Percentiles rank a stretch among this genome's conserved stretches.
Evolutionary conservation across 2,329 filamentous ascomycete species (phyloP).

Genomic region (Pestalotiopsis sp.): DNA sequence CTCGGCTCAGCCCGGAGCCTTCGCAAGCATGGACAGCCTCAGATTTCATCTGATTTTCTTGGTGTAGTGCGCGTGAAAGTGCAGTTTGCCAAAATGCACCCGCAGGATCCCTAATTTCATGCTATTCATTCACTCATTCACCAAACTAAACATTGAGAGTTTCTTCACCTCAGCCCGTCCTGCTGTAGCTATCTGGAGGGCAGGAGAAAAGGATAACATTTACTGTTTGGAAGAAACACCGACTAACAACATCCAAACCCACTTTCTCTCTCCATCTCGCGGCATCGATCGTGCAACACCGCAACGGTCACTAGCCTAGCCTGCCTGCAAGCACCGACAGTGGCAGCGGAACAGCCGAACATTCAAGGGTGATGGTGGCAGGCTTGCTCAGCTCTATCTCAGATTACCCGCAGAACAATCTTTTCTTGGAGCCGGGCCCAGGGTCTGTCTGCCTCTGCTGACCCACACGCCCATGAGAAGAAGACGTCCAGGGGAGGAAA

Average conservation of each 20-base stretch:
- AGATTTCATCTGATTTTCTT: conserved; percentile 6
- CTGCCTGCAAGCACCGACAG: not conserved
- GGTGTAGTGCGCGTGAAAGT: not conserved
- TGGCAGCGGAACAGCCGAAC: not conserved
- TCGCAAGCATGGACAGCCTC: conserved; percentile 9
- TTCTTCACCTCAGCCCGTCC: not conserved
- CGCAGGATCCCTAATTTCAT: not conserved
- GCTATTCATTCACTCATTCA: not conserved
- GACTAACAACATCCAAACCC: not conserved
- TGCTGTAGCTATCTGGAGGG: not conserved
- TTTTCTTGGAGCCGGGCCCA: not conserved
- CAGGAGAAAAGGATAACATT: not conserved
- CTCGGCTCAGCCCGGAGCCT: not conserved
- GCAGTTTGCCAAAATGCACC: not conserved
- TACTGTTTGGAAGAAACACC: not conserved
- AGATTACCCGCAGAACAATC: not conserved
- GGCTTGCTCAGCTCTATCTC: not conserved
- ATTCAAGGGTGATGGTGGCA: not conserved
- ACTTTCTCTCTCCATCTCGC: conserved; percentile 1
- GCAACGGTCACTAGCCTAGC: conserved; percentile 5
- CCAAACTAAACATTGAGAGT: not conserved
- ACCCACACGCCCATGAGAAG: conserved; percentile 9
- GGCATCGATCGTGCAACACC: conserved; percentile 2
- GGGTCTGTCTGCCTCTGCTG: not conserved
- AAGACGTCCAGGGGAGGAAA: not conserved